phyloP scores from a whole-genome alignment of 164 flowering plant species.

The Berberis vulgaris region DNA sequence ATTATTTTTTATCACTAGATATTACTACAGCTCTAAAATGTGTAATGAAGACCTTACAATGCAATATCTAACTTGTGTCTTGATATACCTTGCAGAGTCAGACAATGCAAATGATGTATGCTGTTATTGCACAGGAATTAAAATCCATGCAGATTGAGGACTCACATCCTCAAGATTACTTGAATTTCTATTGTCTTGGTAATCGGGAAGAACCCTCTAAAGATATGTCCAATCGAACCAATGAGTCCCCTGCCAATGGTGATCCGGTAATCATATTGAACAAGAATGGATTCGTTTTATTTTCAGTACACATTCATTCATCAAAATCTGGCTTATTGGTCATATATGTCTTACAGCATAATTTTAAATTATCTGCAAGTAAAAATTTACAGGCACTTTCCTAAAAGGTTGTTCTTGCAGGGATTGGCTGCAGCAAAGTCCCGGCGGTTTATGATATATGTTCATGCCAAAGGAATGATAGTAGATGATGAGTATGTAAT shows the following conservation, averaged over 20 bases:
- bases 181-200: conserved; percentile 80
- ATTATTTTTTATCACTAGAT: too few relatives aligned
- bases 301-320: too few relatives aligned
- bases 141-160: conserved; percentile 24
- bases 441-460: conserved; percentile 78
- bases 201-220: conserved; percentile 46
- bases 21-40: too few relatives aligned
- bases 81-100: conserved; percentile 45
- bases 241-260: conserved; percentile 24
- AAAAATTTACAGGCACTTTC: neutral
- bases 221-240: conserved; percentile 11
- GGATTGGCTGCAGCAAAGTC: conserved; percentile 33
- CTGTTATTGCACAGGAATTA: conserved; percentile 45
- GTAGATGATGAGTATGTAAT: conserved; percentile 80
- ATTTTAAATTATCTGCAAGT: too few relatives aligned
- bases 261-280: conserved; percentile 25
- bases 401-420: conserved; percentile 20
- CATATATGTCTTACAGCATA: too few relatives aligned
- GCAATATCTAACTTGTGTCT: neutral
- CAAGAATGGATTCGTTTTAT: neutral
- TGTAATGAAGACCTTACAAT: too few relatives aligned
- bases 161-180: conserved; percentile 57
- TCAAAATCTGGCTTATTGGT: too few relatives aligned
- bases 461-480: conserved; percentile 90
- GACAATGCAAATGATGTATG: conserved; percentile 84